Evolutionary conservation across 2,329 filamentous ascomycete genomes (phyloP).

Genomic region (Nemania bipapillata): DNA sequence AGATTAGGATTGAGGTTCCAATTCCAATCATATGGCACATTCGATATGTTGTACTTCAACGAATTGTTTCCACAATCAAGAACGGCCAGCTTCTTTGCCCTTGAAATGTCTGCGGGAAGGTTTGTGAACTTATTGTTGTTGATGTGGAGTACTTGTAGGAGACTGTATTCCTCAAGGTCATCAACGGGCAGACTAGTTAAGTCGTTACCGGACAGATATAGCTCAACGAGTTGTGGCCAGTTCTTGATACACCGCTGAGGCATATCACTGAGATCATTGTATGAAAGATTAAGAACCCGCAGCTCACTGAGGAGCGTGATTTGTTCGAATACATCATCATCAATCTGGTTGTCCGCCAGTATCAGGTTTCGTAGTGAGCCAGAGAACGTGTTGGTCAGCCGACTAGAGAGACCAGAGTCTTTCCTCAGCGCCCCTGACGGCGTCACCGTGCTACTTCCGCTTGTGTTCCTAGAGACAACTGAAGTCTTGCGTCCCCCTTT

Average conservation of each 20-base stretch:
- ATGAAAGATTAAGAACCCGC: constrained; percentile 89
- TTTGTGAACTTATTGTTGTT: constrained; percentile 99
- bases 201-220: constrained; percentile 96
- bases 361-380: constrained; percentile 85
- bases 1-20: constrained; percentile 98
- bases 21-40: constrained; percentile 99
- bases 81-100: constrained; percentile 89
- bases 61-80: constrained; percentile 95
- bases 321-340: constrained; percentile 95
- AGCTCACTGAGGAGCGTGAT: constrained; percentile 84
- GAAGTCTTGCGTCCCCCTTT: constrained; percentile 87
- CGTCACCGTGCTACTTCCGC: constrained; percentile 61
- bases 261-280: constrained; percentile 93
- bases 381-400: constrained; percentile 86
- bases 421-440: constrained; percentile 73
- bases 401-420: constrained; percentile 85
- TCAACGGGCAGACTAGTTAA: constrained; percentile 90
- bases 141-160: constrained; percentile 89
- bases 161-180: constrained; percentile 88
- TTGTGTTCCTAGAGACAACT: constrained; percentile 73
- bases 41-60: constrained; percentile 98
- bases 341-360: constrained; percentile 91
- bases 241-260: constrained; percentile 86
- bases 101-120: constrained; percentile 91
- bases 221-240: constrained; percentile 88